Base-by-base conservation (phyloP, 192 early-diverging fungal species). In the Helicostylum pulchrum region DNA sequence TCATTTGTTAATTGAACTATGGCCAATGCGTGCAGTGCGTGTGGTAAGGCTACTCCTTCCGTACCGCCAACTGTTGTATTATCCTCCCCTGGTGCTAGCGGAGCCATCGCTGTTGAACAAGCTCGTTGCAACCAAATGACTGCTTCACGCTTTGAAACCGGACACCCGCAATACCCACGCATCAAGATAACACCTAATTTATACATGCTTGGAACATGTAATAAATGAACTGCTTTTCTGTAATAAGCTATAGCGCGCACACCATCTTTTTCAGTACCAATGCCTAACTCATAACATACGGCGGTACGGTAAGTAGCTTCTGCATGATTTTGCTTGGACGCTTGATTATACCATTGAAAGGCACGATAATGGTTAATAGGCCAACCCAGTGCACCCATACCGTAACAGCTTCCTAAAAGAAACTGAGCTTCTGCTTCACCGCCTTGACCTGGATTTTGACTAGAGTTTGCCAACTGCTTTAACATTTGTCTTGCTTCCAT, bases 171-270 rank as follows among this genome's bases (percentile, higher is more conserved):
- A 65, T 85, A 67, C 3, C 96, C 96, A 67, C 92, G 89, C 72
- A 96, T 75, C 44, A 94, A 69, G 23, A 96, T 88, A 80, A 94
- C 86, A 21, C 95, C 96, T 19, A 96, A 80, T 76, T 96, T 97
- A 83, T 93, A 95, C 96, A 98, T 97, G 19, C 92, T 92, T 0
- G 92, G 89, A 17, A 91, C 90, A 62, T 97, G 93, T 51, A 90
- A 87, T 58, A 95, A 76, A 7, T 88, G 83, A 1, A 93, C 94
- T 0, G 93, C 89, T 76, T 97, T 95, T 53, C 90, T 80, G 72
- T 92, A 97, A 70, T 90, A 97, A 67, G 94, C 89, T 36, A 93
- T 79, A 1, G 94, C 88, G 6, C 92, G 83, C n/a, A 75, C 69
- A 14, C 82, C 73, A 69, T 97, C 95, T 8, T 86, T 77, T 39